These are phyloP conservation scores for Tetracentron sinense DNA, from an alignment of 164 flowering plant species.

Conservation along the genomic window DNA sequence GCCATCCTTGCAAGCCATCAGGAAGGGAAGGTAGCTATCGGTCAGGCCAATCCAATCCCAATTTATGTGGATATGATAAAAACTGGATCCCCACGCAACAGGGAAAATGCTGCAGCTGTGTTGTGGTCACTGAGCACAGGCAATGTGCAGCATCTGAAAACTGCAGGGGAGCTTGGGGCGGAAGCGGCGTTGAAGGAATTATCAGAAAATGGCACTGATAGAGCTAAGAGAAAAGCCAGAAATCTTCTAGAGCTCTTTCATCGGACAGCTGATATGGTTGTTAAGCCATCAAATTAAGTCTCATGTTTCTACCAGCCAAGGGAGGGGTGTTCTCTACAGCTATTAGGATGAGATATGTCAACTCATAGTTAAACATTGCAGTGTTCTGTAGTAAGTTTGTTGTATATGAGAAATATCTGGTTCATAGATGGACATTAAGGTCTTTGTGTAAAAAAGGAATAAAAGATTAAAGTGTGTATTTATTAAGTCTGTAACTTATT, in stretches of 20 bases:
- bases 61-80: constrained; percentile 20
- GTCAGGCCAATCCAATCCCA: constrained; percentile 23
- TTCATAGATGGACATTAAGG: no score
- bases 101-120: constrained; percentile 25
- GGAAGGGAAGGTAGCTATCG: constrained; percentile 23
- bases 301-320: neutral
- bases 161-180: constrained; percentile 21
- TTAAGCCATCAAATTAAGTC: constrained; percentile 5
- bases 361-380: no score
- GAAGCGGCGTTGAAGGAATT: constrained; percentile 26
- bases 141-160: constrained; percentile 14
- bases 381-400: no score
- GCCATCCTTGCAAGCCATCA: constrained; percentile 24
- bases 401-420: no score
- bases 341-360: no score
- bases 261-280: constrained; percentile 2
- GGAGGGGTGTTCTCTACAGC: no score
- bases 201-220: constrained; percentile 23
- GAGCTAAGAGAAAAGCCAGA: constrained; percentile 27
- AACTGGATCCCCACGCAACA: constrained; percentile 29
- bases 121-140: constrained; percentile 18
- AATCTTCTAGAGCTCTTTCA: constrained; percentile 19
- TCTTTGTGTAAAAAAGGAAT: no score
- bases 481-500: no score
- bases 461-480: no score